A percentile compares a stretch with the other conserved stretches of the same genome.
Conservation (phyloP, 1,139 yeast genomes). For the Nakaseomyces delphensis region DNA sequence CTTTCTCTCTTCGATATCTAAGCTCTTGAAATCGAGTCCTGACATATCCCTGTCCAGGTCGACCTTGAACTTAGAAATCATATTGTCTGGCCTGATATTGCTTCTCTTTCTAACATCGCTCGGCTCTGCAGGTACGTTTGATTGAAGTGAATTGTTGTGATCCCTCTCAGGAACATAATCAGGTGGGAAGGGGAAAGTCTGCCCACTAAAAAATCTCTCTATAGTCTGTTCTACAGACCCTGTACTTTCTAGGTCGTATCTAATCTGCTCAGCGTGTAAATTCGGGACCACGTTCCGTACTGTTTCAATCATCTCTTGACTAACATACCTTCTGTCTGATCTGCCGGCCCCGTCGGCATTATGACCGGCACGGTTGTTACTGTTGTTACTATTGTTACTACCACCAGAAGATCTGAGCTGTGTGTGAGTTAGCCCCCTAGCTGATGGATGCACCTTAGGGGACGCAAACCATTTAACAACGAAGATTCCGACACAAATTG, state of each 20-base stretch:
- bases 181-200: conserved; percentile 59
- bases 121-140: conserved; percentile 1
- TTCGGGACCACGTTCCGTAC: conserved; percentile 74
- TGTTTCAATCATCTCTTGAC: conserved; percentile 70
- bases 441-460: conserved; percentile 6
- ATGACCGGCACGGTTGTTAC: conserved; percentile 18
- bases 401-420: conserved; percentile 5
- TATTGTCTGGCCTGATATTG: conserved; percentile 28
- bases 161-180: conserved; percentile 20
- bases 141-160: neutral
- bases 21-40: conserved; percentile 14
- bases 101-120: conserved; percentile 26
- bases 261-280: conserved; percentile 55
- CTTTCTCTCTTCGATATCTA: conserved; percentile 28
- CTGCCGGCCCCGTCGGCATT: neutral
- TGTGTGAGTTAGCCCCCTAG: conserved; percentile 1
- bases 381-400: conserved; percentile 4
- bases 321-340: conserved; percentile 42
- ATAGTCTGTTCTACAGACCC: conserved; percentile 73
- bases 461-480: conserved; percentile 5
- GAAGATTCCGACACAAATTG: neutral
- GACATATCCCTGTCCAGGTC: conserved; percentile 19
- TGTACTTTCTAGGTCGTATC: conserved; percentile 48
- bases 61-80: conserved; percentile 25
- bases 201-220: conserved; percentile 53